Base-by-base conservation (phyloP, 2,329 filamentous ascomycete genomes). In the Colletotrichum magnum region DNA sequence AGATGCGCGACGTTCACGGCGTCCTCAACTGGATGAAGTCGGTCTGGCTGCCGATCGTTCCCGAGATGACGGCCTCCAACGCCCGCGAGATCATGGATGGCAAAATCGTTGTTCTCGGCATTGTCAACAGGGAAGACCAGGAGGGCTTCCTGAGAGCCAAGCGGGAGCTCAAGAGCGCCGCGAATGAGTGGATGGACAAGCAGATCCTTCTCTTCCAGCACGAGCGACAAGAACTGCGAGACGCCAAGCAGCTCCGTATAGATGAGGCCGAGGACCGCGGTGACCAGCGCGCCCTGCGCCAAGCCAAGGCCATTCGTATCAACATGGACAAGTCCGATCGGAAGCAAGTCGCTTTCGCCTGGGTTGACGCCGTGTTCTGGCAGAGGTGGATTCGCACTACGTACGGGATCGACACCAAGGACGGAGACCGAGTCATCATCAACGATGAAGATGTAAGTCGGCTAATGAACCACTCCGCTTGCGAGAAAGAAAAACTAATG, bases 361-460 rank as follows among this genome's bases (percentile, higher is more conserved):
- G 96, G 96, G 94, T 98, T 13, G 96, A 99, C 78, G 94, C 95
- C 58, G 89, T 94, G 7, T 98, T 98, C 80, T 99, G 96, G 96
- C 95, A 98, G 81, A 89, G 95, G 71, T 99, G 96, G 96, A 90
- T 99, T 72, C 89, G 92, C 73, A 95, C 92, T n/a, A 98, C 95
- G 0, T 99, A 97, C 77, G 95, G 95, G 63, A 92, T 98, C 73
- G 93, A 97, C 74, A 91, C 96, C 70, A 91, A 88, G 77, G 91
- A 96, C 71, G 95, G 95, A 56, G 96, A 98, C 80, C 90, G 94
- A 71, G 93, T 99, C 64, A 92, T 99, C 68, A 96, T 99, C 82
- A 98, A 98, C 74, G 96, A 99, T 75, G 94, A 98, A 85, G 94
- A 97, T 80, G 94, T 97, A 85, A 92, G 93, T 86, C n/a, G 50